These are phyloP conservation scores for Rhizophora apiculata DNA, from an alignment of 345 rosid genomes.

Conservation along the genomic window DNA sequence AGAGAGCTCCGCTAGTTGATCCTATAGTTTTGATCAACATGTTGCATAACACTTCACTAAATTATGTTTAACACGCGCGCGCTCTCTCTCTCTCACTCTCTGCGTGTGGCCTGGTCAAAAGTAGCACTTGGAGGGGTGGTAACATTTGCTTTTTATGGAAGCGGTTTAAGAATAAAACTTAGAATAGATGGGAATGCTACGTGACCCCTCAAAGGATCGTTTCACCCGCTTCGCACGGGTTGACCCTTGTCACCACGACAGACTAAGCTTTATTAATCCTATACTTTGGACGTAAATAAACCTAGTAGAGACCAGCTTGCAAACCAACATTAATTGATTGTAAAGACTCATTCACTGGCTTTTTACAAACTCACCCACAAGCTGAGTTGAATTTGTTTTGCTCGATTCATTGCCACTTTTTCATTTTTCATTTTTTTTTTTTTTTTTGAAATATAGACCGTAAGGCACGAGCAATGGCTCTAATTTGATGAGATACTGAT, in stretches of 20 bases:
- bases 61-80: neutral
- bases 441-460: neutral
- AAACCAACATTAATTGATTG: neutral
- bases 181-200: neutral
- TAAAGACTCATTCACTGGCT: neutral
- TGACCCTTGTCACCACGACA: neutral
- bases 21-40: neutral
- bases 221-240: neutral
- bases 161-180: too few species aligned
- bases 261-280: neutral
- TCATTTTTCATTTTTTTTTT: too few species aligned
- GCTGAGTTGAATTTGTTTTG: neutral
- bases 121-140: neutral
- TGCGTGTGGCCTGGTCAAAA: neutral
- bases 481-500: neutral
- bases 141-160: neutral
- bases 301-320: neutral
- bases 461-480: neutral
- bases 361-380: neutral
- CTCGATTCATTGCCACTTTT: neutral
- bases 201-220: neutral
- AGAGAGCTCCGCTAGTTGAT: too few species aligned
- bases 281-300: neutral
- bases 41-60: too few species aligned
- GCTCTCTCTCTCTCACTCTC: too few species aligned